Evolutionary conservation across 2,329 filamentous ascomycete species (phyloP).

Genomic region (Hypoxylon sp.): DNA sequence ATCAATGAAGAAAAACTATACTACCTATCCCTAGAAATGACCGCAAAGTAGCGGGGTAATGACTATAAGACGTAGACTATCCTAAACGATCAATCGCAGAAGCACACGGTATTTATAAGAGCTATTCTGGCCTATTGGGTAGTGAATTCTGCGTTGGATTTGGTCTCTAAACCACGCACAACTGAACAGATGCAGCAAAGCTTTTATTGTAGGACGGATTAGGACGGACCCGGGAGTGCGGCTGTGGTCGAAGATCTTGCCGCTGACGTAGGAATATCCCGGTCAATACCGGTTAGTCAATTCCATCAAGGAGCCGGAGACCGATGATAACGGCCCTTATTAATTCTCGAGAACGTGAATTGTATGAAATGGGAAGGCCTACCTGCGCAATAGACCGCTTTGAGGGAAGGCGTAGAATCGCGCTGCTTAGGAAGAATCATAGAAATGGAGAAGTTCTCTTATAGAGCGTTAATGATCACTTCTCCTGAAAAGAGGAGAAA

Average conservation of each 20-base stretch:
- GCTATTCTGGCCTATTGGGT: not conserved
- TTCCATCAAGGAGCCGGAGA: not conserved
- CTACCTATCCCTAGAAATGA: not conserved
- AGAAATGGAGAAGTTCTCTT: not conserved
- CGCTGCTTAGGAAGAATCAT: not conserved
- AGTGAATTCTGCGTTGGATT: not conserved
- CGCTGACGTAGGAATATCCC: constrained; percentile 7
- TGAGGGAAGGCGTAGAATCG: not conserved
- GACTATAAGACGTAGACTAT: not conserved
- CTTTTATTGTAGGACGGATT: constrained; percentile 21
- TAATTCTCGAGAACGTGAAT: not conserved
- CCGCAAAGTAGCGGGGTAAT: not conserved
- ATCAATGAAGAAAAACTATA: not conserved
- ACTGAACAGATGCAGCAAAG: constrained; percentile 11
- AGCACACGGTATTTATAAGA: not conserved
- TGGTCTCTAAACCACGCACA: constrained; percentile 1
- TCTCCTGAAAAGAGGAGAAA: constrained; percentile 10
- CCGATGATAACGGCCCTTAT: not conserved
- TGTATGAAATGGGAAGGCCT: not conserved
- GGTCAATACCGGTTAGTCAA: not conserved
- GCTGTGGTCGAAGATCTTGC: constrained; percentile 34
- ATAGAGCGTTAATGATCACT: constrained; percentile 10
- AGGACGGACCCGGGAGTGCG: constrained; percentile 28
- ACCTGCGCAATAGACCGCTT: not conserved
- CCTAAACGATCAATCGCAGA: not conserved